Evolutionary conservation across 2,329 filamentous ascomycete genomes (phyloP), one percentile per base, ranked within the genome.

Genomic region (Clarireedia sp.): DNA sequence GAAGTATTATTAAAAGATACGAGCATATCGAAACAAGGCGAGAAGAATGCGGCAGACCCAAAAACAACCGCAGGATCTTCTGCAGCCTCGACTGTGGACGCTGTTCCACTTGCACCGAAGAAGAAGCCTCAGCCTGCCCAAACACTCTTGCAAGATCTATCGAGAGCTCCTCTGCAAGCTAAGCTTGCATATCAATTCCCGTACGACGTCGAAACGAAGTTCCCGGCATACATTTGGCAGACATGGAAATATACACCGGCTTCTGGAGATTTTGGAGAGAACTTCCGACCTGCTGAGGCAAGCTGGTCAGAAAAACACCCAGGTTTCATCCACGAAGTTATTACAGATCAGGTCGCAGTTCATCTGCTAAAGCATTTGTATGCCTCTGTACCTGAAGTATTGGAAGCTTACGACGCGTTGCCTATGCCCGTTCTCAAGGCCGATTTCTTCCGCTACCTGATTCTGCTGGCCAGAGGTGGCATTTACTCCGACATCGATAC

Each of bases 151-250:
- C 55, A 57, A 51, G 86, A 92, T 70, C 78, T 89, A 68, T 82
- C 83, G 57, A 81, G 78, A 67, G 83, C 88, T 73, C 83, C 87
- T 16, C 78, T 91, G 52, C 78, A 76, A 77, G 87, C 80, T 75
- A 96, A 94, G 73, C 82, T 99, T 56, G 86, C 85, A 51, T 96
- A 95, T 75, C 88, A 95, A 64, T 97, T 94, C 72, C 90, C 91
- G 19, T 99, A 97, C 77, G 88, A 96, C 67, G 78, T 92, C 60
- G 83, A 90, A 67, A 73, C 78, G 64, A 95, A 92, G 71, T 97
- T 97, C 71, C 94, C 94, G 3, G 91, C 90, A 55, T 97, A 96
- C 75, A 95, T 99, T 68, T 99, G 94, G 94, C 94, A 99, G 77
- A 99, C 94, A 14, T 99, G 94, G 94, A 96, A 95, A 71, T 86